phyloP scores from a whole-genome alignment of 176 grass and related monocot genomes.

The Panicum miliaceum region DNA sequence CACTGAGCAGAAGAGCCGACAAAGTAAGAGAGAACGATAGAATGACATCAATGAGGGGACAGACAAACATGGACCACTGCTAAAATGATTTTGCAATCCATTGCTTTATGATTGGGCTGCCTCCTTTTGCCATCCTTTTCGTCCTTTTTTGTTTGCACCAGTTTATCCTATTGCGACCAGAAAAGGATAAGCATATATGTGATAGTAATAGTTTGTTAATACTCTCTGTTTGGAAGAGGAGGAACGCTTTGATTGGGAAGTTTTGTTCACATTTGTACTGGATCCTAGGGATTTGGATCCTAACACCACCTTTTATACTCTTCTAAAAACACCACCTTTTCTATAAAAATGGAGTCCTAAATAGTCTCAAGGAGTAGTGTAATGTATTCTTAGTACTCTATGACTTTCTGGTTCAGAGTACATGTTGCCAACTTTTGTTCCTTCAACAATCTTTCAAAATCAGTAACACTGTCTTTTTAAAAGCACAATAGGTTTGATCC shows the following conservation, averaged over 20 bases:
- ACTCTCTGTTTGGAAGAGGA: background rate
- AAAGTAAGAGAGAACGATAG: constrained; percentile 27
- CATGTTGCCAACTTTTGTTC: background rate
- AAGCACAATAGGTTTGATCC: background rate
- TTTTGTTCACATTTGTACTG: background rate
- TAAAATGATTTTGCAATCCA: constrained; percentile 83
- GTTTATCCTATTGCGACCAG: constrained; percentile 1
- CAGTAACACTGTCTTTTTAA: background rate
- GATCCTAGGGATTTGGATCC: background rate
- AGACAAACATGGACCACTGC: constrained; percentile 37
- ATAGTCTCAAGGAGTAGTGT: background rate
- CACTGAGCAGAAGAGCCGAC: constrained; percentile 29
- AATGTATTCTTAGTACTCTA: background rate
- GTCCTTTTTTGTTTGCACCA: background rate
- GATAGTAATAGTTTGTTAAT: background rate
- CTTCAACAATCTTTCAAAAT: background rate
- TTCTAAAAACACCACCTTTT: no score
- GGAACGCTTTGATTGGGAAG: background rate
- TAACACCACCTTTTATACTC: background rate
- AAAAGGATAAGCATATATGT: background rate
- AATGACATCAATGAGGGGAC: constrained; percentile 30
- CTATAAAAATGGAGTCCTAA: background rate
- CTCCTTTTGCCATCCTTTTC: background rate
- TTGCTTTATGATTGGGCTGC: constrained; percentile 69
- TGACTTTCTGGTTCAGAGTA: background rate